These are phyloP conservation scores for Hevea brasiliensis DNA, from an alignment of 345 rosid genomes.

Conservation along the genomic window DNA sequence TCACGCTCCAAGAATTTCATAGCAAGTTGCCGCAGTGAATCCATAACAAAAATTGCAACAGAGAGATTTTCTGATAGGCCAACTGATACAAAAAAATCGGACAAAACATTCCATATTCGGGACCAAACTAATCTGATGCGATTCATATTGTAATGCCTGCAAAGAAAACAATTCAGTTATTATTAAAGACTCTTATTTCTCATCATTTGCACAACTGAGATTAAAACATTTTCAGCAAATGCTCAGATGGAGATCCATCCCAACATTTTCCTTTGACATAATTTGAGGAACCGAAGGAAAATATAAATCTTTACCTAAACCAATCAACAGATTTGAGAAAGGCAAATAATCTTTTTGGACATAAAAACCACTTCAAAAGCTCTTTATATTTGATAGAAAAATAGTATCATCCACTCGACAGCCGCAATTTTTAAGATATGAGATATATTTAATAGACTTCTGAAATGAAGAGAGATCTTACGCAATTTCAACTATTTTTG, in stretches of 20 bases:
- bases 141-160: slow-evolving; percentile 97
- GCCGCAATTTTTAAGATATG: not conserved
- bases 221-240: no score
- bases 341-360: not conserved
- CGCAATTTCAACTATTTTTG: slow-evolving; percentile 96
- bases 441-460: no score
- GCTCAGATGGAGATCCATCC: not conserved
- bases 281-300: not conserved
- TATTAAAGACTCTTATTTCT: not conserved
- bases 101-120: slow-evolving; percentile 91
- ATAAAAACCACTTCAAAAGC: not conserved
- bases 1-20: slow-evolving; percentile 97
- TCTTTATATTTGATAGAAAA: no score
- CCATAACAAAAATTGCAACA: slow-evolving; percentile 96
- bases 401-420: not conserved
- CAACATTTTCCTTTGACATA: not conserved
- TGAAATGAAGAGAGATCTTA: no score
- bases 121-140: slow-evolving; percentile 98
- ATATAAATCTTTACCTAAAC: not conserved
- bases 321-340: not conserved
- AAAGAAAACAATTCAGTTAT: slow-evolving; percentile 19
- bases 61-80: slow-evolving; percentile 95
- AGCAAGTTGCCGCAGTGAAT: slow-evolving; percentile 92
- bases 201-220: slow-evolving; percentile 2
- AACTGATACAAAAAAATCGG: slow-evolving; percentile 92